Base-by-base conservation (phyloP, 116 monocot species). In the Cymodocea nodosa region DNA sequence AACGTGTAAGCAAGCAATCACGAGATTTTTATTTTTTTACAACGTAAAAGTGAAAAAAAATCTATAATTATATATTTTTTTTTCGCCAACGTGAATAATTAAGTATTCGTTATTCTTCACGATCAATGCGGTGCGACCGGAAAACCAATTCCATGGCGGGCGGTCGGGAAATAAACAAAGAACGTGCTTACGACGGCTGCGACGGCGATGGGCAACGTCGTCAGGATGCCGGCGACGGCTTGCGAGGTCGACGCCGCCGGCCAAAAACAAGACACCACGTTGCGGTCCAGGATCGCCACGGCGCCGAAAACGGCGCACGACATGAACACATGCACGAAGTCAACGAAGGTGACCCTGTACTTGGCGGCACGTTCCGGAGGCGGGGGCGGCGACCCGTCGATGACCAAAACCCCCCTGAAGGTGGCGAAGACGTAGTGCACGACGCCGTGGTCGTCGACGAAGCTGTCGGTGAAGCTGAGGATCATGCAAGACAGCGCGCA, bases 391-490 rank as follows among this genome's bases (percentile, higher is more conserved):
- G 70, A 66, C 35, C 76, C 78, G 70, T 85, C 81, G 59, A 81
- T 62, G 60, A 87, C 80, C 82, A 76, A 80, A 23, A 79, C 15
- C 2, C 85, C 85, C 54, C 17, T 54, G 53, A 75, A 69, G 7
- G 88, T 85, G 13, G 85, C 88, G 13, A 89, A 15, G 4, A 76
- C 88, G 58, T 93, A 86, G n/a, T 69, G 56, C 1, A 89, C 71
- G 6, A 54, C 74, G 44, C 85, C 85, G 7, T 48, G 10, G 1
- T 53, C 66, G 52, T 85, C 85, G 1, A 60, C 24, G 74, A 85
- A 89, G 66, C 89, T 93, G 68, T 93, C 93, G 53, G 79, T 83
- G 74, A 93, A 93, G 69, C 73, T 74, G 30, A 84, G 75, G 40
- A 85, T 2, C 36, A 89, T 68, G 75, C 83, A 89, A 0, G 80